phyloP scores from a whole-genome alignment of 2,329 filamentous ascomycete genomes.

The Plectosphaerella plurivora region DNA sequence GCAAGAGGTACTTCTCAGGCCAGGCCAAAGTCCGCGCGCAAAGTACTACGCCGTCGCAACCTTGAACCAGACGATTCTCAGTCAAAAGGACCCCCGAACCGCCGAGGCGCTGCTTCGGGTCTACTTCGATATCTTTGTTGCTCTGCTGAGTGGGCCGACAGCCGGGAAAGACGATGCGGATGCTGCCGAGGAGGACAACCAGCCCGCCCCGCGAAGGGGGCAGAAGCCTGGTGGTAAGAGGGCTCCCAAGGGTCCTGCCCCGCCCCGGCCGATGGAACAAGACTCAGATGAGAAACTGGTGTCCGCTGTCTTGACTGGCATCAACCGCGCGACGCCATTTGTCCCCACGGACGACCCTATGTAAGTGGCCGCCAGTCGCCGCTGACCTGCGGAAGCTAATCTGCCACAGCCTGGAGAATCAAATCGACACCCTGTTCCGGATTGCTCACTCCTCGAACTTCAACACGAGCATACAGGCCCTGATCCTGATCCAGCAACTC shows the following conservation, averaged over 20 bases:
- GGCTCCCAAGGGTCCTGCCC: conserved; percentile 16
- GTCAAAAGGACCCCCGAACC: conserved; percentile 73
- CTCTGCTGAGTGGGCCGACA: conserved; percentile 59
- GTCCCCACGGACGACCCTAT: conserved; percentile 73
- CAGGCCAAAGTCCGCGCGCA: conserved; percentile 80
- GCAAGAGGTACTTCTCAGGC: conserved; percentile 79
- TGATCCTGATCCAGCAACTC: conserved; percentile 92
- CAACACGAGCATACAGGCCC: conserved; percentile 94
- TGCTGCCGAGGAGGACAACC: not conserved
- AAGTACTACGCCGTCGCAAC: conserved; percentile 97
- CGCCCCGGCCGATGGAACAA: conserved; percentile 3
- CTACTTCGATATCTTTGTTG: conserved; percentile 87
- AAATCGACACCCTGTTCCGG: conserved; percentile 89
- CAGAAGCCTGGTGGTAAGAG: conserved; percentile 14
- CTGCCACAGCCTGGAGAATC: conserved; percentile 64
- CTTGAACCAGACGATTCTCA: conserved; percentile 92
- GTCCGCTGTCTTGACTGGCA: conserved; percentile 85
- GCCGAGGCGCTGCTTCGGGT: conserved; percentile 80
- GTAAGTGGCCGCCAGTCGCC: conserved; percentile 38
- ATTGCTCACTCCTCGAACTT: conserved; percentile 98
- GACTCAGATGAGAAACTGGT: conserved; percentile 70
- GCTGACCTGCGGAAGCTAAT: not conserved
- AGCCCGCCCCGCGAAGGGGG: not conserved
- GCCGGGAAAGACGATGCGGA: conserved; percentile 5
- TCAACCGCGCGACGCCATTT: conserved; percentile 95